A percentile compares a stretch with the other conserved stretches of the same genome.
These are phyloP conservation scores for Yamadazyma membranifaciens DNA, from an alignment of 1,139 yeast genomes.

Conservation along the genomic window DNA sequence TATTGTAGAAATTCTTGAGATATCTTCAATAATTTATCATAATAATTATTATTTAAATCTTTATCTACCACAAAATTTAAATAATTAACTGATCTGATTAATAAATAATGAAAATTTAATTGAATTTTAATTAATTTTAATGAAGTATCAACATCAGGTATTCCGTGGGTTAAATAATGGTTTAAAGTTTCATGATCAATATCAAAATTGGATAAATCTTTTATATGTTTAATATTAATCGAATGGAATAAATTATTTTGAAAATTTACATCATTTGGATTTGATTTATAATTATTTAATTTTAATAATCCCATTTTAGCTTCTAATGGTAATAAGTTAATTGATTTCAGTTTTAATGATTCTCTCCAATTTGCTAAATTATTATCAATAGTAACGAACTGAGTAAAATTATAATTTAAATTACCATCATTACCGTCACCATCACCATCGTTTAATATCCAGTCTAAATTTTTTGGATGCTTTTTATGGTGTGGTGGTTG, in stretches of 20 bases:
- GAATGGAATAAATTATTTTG: slow-evolving; percentile 36
- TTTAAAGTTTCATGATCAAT: slow-evolving; percentile 30
- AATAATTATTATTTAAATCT: slow-evolving; percentile 39
- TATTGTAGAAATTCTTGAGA: slow-evolving; percentile 41
- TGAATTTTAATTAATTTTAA: slow-evolving; percentile 43
- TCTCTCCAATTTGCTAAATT: slow-evolving; percentile 45
- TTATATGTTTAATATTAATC: slow-evolving; percentile 16
- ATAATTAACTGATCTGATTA: slow-evolving; percentile 46
- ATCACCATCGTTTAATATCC: slow-evolving; percentile 49
- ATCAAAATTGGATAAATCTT: slow-evolving; percentile 19
- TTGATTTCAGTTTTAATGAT: slow-evolving; percentile 30
- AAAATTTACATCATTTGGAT: slow-evolving; percentile 6
- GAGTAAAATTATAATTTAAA: slow-evolving; percentile 46
- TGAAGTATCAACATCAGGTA: slow-evolving; percentile 43
- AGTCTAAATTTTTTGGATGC: slow-evolving; percentile 36
- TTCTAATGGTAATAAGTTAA: slow-evolving; percentile 32
- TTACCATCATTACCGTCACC: slow-evolving; percentile 54
- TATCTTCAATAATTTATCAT: slow-evolving; percentile 34
- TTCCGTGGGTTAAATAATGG: slow-evolving; percentile 31
- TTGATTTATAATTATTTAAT: slow-evolving; percentile 9
- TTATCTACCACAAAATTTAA: slow-evolving; percentile 47
- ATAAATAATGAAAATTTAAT: slow-evolving; percentile 43
- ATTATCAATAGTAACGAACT: slow-evolving; percentile 44
- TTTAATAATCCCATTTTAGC: slow-evolving; percentile 36
- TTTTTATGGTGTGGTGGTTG: slow-evolving; percentile 20